Percentiles rank a stretch among this genome's conserved stretches.
Conservation (phyloP, 2,329 filamentous ascomycete species). For the Aureobasidium uvarum region DNA sequence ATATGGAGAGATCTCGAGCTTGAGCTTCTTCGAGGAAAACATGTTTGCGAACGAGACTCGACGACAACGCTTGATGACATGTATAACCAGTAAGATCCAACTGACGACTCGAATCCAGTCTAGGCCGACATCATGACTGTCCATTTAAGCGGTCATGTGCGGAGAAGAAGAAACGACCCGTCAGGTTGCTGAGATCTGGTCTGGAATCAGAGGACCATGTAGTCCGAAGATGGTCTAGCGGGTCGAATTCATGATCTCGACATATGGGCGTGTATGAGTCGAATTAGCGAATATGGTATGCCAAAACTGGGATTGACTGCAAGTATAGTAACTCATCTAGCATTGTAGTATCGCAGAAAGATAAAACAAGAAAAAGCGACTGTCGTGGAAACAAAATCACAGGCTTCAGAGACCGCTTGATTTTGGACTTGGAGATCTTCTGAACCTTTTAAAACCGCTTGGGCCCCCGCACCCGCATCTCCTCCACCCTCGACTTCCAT, state of each 20-base stretch:
- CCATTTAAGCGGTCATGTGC: neutral
- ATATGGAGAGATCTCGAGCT: constrained; percentile 14
- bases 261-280: neutral
- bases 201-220: neutral
- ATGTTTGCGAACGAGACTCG: neutral
- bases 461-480: neutral
- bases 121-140: neutral
- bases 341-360: neutral
- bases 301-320: neutral
- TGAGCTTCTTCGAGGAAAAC: constrained; percentile 11
- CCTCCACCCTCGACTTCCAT: constrained; percentile 28
- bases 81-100: neutral
- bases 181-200: neutral
- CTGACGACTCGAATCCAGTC: neutral
- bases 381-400: neutral
- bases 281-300: neutral
- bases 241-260: neutral
- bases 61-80: neutral
- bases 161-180: neutral
- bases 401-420: no score
- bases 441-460: neutral
- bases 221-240: constrained; percentile 7
- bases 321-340: neutral
- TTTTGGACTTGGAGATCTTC: no score
- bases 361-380: neutral